These are phyloP conservation scores for Alternaria triticimaculans DNA, from an alignment of 2,329 filamentous ascomycete species.

Conservation along the genomic window DNA sequence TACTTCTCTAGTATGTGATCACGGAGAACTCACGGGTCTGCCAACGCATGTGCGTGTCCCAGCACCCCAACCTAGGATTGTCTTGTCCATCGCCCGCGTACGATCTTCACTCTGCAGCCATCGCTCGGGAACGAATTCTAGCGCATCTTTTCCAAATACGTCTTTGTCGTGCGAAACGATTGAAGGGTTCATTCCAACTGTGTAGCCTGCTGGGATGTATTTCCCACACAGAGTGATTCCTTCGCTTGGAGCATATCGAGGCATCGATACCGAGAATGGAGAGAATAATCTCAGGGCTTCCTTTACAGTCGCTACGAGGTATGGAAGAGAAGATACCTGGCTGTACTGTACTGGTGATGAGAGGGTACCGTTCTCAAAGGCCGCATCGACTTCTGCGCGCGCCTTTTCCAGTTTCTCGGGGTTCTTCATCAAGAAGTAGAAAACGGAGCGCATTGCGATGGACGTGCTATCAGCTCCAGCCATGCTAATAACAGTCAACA, in stretches of 20 bases:
- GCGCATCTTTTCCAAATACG: conserved; percentile 3
- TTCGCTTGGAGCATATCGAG: conserved; percentile 71
- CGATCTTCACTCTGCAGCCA: conserved; percentile 9
- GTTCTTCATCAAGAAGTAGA: conserved; percentile 50
- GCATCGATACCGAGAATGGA: conserved; percentile 72
- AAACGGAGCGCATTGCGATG: conserved; percentile 40
- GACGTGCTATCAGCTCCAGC: conserved; percentile 49
- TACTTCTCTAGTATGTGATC: background rate
- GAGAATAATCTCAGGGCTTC: conserved; percentile 79
- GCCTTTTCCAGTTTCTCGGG: conserved; percentile 22
- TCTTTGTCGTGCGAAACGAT: conserved; percentile 40
- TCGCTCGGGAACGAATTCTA: conserved; percentile 2
- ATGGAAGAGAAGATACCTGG: conserved; percentile 70
- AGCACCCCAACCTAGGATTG: conserved; percentile 63
- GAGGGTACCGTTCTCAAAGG: conserved; percentile 16
- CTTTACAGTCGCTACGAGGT: conserved; percentile 77
- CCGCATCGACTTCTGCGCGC: conserved; percentile 26
- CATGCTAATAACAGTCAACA: conserved; percentile 24
- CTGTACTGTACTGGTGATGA: conserved; percentile 17
- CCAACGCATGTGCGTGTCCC: conserved; percentile 72
- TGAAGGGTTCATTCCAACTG: conserved; percentile 76
- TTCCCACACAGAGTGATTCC: conserved; percentile 68
- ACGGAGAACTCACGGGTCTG: conserved; percentile 51
- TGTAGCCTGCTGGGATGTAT: conserved; percentile 70
- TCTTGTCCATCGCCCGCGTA: conserved; percentile 2